phyloP scores from a whole-genome alignment of 2,329 filamentous ascomycete genomes.

The Teratosphaeria pseudoeucalypti region DNA sequence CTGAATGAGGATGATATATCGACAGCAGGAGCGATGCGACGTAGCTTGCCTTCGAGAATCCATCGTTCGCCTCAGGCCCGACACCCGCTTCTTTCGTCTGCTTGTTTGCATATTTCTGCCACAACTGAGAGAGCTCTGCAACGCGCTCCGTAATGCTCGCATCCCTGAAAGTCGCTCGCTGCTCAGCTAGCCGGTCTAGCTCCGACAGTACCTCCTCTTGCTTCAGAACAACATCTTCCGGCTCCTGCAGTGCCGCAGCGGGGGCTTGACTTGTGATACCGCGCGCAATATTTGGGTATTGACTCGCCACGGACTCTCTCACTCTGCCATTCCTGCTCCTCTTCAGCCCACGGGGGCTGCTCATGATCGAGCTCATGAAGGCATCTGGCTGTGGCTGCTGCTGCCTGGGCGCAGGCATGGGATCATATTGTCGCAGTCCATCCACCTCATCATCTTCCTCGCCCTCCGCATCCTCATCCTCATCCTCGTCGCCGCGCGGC shows the following conservation, averaged over 20 bases:
- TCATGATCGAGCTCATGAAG: slow-evolving; percentile 12
- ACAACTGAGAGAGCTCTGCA: slow-evolving; percentile 18
- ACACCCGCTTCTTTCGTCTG: slow-evolving; percentile 22
- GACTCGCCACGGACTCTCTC: slow-evolving; percentile 43
- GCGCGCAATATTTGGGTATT: slow-evolving; percentile 61
- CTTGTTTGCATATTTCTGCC: slow-evolving; percentile 14
- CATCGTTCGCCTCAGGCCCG: slow-evolving; percentile 41
- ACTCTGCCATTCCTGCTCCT: slow-evolving; percentile 30
- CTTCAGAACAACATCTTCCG: slow-evolving; percentile 59
- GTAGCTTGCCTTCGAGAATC: slow-evolving; percentile 65
- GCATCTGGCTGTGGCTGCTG: slow-evolving; percentile 8
- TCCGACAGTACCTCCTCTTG: slow-evolving; percentile 59
- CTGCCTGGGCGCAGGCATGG: not conserved
- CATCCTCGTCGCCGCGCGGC: slow-evolving; percentile 13
- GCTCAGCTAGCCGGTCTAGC: slow-evolving; percentile 21
- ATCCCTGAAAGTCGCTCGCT: not conserved
- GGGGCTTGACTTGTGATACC: slow-evolving; percentile 48
- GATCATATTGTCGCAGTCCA: slow-evolving; percentile 14
- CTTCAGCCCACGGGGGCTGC: slow-evolving; percentile 25
- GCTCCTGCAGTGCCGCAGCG: slow-evolving; percentile 53
- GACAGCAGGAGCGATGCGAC: slow-evolving; percentile 68
- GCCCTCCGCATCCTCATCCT: slow-evolving; percentile 19
- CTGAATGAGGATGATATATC: slow-evolving; percentile 57
- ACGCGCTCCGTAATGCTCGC: slow-evolving; percentile 12
- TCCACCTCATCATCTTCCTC: slow-evolving; percentile 28